A percentile compares a stretch with the other conserved stretches of the same genome.
These are phyloP conservation scores for Hygrophorus russula DNA, from an alignment of 768 basidiomycete species.

Conservation along the genomic window DNA sequence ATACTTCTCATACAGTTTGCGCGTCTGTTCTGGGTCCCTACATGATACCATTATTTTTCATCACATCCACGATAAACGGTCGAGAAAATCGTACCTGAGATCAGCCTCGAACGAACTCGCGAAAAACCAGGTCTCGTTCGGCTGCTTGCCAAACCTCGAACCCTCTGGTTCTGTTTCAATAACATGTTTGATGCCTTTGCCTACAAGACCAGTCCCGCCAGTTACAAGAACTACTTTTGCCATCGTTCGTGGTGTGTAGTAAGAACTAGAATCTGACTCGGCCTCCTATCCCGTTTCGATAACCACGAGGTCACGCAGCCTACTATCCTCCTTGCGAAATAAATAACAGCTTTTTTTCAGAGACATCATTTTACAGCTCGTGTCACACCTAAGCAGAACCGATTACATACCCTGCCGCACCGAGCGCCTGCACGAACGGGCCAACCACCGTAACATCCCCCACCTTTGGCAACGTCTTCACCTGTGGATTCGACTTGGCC, in stretches of 20 bases:
- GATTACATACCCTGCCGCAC: constrained; percentile 14
- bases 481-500: constrained; percentile 20
- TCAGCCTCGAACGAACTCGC: constrained; percentile 71
- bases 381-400: too few species aligned
- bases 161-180: constrained; percentile 71
- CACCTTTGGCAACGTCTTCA: constrained; percentile 25
- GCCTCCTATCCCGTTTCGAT: too few species aligned
- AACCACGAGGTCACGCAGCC: too few species aligned
- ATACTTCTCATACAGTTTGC: constrained; percentile 76
- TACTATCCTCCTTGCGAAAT: too few species aligned
- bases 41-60: background rate
- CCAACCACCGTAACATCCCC: constrained; percentile 16
- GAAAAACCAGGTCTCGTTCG: constrained; percentile 84
- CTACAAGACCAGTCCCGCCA: constrained; percentile 80
- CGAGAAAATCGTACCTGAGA: constrained; percentile 43
- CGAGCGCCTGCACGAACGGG: constrained; percentile 17
- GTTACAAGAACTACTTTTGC: constrained; percentile 62
- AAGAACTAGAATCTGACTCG: too few species aligned
- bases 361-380: too few species aligned
- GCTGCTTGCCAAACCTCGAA: constrained; percentile 64
- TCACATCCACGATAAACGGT: background rate
- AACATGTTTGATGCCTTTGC: constrained; percentile 69
- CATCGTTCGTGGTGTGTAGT: constrained; percentile 17
- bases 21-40: constrained; percentile 63
- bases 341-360: too few species aligned